A percentile compares a stretch with the other conserved stretches of the same genome.
These are phyloP conservation scores for Paraphaeosphaeria minitans DNA, from an alignment of 2,329 filamentous ascomycete species.

Conservation along the genomic window DNA sequence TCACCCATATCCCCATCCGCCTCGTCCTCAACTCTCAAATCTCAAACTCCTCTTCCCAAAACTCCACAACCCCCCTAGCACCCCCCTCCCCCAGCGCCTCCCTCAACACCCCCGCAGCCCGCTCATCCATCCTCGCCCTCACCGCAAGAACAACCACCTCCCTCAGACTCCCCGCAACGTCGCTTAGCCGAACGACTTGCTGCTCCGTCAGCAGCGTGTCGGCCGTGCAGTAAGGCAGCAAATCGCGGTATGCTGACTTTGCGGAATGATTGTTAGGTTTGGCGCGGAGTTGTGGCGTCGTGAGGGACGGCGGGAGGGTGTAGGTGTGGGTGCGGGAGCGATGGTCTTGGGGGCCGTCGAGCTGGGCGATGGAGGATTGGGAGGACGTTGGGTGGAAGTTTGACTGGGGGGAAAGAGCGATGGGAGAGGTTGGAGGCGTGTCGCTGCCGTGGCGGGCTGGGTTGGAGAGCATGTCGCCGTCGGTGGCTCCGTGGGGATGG, in stretches of 20 bases:
- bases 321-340: background rate
- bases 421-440: background rate
- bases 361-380: slow-evolving; percentile 3
- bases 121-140: slow-evolving; percentile 23
- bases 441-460: background rate
- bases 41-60: slow-evolving; percentile 43
- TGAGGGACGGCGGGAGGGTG: background rate
- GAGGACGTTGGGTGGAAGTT: background rate
- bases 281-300: background rate
- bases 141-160: slow-evolving; percentile 40
- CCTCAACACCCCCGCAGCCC: slow-evolving; percentile 20
- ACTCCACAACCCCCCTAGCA: slow-evolving; percentile 33
- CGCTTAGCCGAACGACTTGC: slow-evolving; percentile 39
- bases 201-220: slow-evolving; percentile 24
- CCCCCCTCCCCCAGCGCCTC: slow-evolving; percentile 28
- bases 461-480: background rate
- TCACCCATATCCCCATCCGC: background rate
- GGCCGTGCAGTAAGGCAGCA: slow-evolving; percentile 40
- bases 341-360: slow-evolving; percentile 18
- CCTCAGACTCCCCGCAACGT: slow-evolving; percentile 37
- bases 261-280: background rate
- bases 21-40: slow-evolving; percentile 13
- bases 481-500: background rate
- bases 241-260: slow-evolving; percentile 21
- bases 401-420: background rate